Evolutionary conservation across 176 grass and related monocot species (phyloP), one percentile per base, ranked within the genome.

Genomic region (Chrysopogon serrulatus): DNA sequence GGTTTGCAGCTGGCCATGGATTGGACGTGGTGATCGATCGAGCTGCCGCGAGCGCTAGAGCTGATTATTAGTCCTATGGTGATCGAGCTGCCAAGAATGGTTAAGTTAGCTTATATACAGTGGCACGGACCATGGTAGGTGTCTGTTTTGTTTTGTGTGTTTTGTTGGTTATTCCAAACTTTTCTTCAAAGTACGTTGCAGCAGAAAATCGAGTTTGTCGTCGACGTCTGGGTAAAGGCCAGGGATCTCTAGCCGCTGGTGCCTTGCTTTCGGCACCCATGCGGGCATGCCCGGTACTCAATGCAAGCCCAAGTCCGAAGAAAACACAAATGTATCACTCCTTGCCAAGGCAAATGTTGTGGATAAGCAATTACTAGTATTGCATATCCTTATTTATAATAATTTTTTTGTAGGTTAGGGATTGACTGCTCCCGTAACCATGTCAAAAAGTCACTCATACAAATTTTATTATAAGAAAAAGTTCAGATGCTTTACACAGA

Each of bases 111-210:
- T 48, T 36, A 49, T 51, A 67, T 68, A 49, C 19, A 34, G 11
- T 19, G 10, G 41, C 40, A 17, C n/a, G n/a, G n/a, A n/a, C 39
- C 34, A 17, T 8, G 0, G 60, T 39, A 14, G 5, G 13, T 24
- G 8, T 30, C 6, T 27, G 49, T 37, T 39, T 47, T 17, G n/a
- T 47, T 16, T 72, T 82, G 86, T 72, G 26, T 31, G 44, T 23
- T 26, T 9, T 34, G 8, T 36, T 83, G 81, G 66, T 91, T 88
- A 91, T 88, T 85, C 89, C 62, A 88, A 91, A 51, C 89, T 72
- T 91, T 87, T 85, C 85, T 85, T 91, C 48, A 5, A 64, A 63
- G 60, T 57, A 64, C 17, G 85, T 77, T 14, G 45, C 28, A 36
- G 59, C 15, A 3, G 14, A 64, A 64, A 64, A 40, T 63, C 24